Evolutionary conservation across 192 early-diverging fungal genomes (phyloP).

Genomic region (Linnemannia schmuckeri): DNA sequence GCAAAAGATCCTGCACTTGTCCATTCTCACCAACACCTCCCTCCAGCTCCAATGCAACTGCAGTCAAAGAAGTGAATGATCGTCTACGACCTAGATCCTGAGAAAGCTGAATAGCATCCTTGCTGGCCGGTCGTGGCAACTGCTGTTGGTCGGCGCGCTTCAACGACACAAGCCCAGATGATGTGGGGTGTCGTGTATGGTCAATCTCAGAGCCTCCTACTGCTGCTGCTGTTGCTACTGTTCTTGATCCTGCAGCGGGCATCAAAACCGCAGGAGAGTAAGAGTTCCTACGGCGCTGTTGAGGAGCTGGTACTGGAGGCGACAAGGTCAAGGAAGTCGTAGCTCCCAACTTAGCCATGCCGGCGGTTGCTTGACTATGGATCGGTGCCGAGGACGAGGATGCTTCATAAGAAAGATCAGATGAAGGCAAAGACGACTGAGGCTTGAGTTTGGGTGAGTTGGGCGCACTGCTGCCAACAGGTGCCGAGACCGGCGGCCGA

Average conservation of each 20-base stretch:
- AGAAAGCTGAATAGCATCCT: constrained; percentile 24
- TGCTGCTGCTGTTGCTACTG: too few species aligned
- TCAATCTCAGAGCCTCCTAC: neutral
- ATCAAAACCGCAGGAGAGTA: neutral
- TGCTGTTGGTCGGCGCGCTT: neutral
- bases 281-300: constrained; percentile 12
- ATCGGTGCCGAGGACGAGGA: neutral
- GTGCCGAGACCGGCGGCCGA: neutral
- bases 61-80: constrained; percentile 43
- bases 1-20: neutral
- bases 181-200: neutral
- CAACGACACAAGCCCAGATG: neutral
- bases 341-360: neutral
- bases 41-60: constrained; percentile 38
- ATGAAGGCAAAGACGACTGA: neutral
- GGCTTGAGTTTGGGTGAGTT: neutral
- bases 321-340: neutral
- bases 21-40: constrained; percentile 8
- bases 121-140: constrained; percentile 10
- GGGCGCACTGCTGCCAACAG: neutral
- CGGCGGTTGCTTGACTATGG: too few species aligned
- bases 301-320: neutral
- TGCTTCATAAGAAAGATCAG: neutral
- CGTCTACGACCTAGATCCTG: constrained; percentile 9
- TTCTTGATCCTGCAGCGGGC: neutral